A percentile compares a stretch with the other conserved stretches of the same genome.
phyloP scores from a whole-genome alignment of 768 basidiomycete genomes.

The Amanita brunnescens region DNA sequence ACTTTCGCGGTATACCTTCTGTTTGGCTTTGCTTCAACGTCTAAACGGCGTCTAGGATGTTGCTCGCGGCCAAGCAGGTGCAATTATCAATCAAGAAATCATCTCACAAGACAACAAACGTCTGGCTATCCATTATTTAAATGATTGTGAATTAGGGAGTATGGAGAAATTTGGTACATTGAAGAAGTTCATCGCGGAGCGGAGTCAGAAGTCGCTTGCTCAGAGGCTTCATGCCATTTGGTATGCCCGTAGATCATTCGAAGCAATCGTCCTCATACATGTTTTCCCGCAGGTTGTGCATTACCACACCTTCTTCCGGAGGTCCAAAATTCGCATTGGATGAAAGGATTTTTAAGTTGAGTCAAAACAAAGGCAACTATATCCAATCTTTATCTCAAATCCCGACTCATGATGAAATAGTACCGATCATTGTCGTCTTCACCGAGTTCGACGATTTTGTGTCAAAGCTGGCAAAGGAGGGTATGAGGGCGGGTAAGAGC shows the following conservation, averaged over 20 bases:
- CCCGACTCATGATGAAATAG: constrained; percentile 5
- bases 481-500: too few species aligned
- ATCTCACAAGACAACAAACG: constrained; percentile 14
- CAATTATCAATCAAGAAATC: constrained; percentile 16
- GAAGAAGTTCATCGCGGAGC: constrained; percentile 14
- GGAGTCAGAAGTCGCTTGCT: constrained; percentile 7
- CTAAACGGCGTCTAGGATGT: constrained; percentile 11
- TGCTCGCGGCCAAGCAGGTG: constrained; percentile 15
- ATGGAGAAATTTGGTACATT: constrained; percentile 15
- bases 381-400: not conserved
- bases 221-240: constrained; percentile 21
- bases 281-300: constrained; percentile 16
- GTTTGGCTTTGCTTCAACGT: not conserved
- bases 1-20: constrained; percentile 3
- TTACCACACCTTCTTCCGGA: constrained; percentile 14
- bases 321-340: constrained; percentile 14
- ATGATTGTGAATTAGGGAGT: constrained; percentile 23
- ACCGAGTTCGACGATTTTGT: constrained; percentile 23
- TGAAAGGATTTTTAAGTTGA: constrained; percentile 15
- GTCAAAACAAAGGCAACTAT: constrained; percentile 7
- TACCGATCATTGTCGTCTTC: constrained; percentile 23
- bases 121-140: constrained; percentile 23
- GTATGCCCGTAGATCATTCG: constrained; percentile 5
- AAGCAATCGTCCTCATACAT: too few species aligned
- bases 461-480: not conserved